Percentiles rank a stretch among this genome's conserved stretches.
Evolutionary conservation across 441 rosid genomes (phyloP).

Genomic region (Aleurites moluccanus): DNA sequence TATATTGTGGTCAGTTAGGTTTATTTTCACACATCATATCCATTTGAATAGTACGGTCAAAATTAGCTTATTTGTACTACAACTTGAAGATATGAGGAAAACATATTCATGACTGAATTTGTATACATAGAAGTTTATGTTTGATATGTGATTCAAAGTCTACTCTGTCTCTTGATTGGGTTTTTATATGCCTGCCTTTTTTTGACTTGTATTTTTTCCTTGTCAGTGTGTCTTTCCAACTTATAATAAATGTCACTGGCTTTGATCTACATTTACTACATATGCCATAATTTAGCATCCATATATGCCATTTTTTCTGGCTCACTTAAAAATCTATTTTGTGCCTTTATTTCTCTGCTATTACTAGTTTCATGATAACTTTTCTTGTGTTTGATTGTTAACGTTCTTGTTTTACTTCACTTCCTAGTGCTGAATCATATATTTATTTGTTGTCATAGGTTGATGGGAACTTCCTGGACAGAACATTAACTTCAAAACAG

Average conservation of each 20-base stretch:
- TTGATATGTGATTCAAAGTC: no score
- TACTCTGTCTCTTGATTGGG: no score
- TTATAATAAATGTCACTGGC: not conserved
- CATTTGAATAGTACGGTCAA: no score
- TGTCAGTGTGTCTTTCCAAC: not conserved
- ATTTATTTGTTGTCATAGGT: conserved; percentile 40
- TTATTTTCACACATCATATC: no score
- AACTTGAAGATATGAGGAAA: no score
- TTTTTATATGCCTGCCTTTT: not conserved
- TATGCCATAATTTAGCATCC: not conserved
- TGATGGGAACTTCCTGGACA: conserved; percentile 66
- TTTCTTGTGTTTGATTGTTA: conserved; percentile 3
- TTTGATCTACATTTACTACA: conserved; percentile 7
- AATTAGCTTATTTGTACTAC: no score
- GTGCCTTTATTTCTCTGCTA: not conserved
- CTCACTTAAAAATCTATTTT: not conserved
- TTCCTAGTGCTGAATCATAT: conserved; percentile 6
- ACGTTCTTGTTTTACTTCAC: conserved; percentile 7
- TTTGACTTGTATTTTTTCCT: not conserved
- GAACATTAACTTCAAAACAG: conserved; percentile 45
- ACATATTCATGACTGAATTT: no score
- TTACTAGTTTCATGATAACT: not conserved
- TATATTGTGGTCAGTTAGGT: no score
- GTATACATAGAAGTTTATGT: no score
- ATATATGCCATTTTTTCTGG: not conserved